Base-by-base conservation (phyloP, 108 stramenopile genomes). In the Skeletonema costatum region DNA sequence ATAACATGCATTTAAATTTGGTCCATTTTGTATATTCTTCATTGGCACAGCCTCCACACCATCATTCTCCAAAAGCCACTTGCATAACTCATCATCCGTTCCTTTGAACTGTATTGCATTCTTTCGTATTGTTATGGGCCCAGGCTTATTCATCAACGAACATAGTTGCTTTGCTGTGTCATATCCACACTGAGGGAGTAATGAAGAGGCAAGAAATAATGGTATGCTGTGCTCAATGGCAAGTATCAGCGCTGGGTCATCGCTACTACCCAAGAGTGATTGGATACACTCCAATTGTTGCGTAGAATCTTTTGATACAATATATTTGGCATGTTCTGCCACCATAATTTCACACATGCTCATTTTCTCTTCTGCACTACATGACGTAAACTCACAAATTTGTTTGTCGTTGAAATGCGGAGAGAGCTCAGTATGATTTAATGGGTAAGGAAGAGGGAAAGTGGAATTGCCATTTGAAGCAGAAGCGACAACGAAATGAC, bases 41-140 rank as follows among this genome's bases (percentile, higher is more conserved):
- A 77, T 51, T 39, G 68, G 68, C 31, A 21, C 16, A n/a, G 73
- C 66, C 30, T 68, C 10, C 30, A 83, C 73, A 29, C 74, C 78
- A 75, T 83, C 82, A 58, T 83, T 62, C 3, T 75, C 63, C 60
- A 32, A 50, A 19, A 83, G 61, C 56, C 71, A 80, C 14, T 33
- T 32, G 19, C 74, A 74, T 46, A 83, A 58, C 9, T 79, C 74
- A 12, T 69, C 68, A 66, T 83, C 82, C 1, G 82, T 48, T 33
- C 74, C 73, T 5, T 65, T 59, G 44, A 79, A 83, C 68, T 21
- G 38, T n/a, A 83, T 69, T 63, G 78, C 44, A 73, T 83, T 83
- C 61, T 56, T 74, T 51, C 82, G 41, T 16, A 83, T 68, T 17
- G 82, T 83, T 4, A 83, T 62, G 4, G 82, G 82, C 2, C 82